Base-by-base conservation (phyloP, 2,329 filamentous ascomycete genomes). In the Hortaea sp. region DNA sequence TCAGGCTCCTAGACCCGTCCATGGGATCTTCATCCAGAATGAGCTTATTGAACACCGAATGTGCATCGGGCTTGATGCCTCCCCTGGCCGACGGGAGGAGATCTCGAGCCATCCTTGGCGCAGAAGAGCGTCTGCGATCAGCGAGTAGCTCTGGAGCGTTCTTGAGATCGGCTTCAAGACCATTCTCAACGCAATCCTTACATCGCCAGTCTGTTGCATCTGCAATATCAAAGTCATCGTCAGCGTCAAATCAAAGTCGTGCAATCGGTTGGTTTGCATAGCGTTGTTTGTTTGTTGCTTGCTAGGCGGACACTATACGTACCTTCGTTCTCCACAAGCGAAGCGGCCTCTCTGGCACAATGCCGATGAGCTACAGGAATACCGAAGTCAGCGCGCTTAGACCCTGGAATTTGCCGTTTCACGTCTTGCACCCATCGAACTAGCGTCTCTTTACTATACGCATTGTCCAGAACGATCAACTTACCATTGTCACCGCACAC, bases 401-500 rank as follows among this genome's bases (percentile, higher is more conserved):
- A 60, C 59, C 62, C 62, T 59, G 55, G 53, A 55, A 53, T 53
- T 28, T 34, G 7, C 20, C 20, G 20, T 20, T 20, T 20, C 20
- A 20, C 20, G 20, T 20, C 20, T 20, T 20, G 20, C 20, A 20
- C 20, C 20, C 20, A 20, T 20, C 20, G 20, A 20, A 20, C 20
- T 20, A 20, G 20, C 20, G 20, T 20, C 20, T 4, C 20, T 4
- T 20, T 20, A 20, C 20, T 2, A 20, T 4, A 20, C 20, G 20
- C 20, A 20, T 20, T 2, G 29, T 6, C 29, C 27, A 6, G 4
- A 32, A 28, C 38, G 29, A 28, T 39, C 41, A 47, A 78, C 85
- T 67, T 73, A 94, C 88, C 82, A 66, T 88, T 85, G 62, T 90
- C 85, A 54, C 82, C 82, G 66, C 90, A 97, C 53, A 79, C 75